These are phyloP conservation scores for Penicillium expansum DNA, from an alignment of 2,329 filamentous ascomycete genomes.

Conservation along the genomic window DNA sequence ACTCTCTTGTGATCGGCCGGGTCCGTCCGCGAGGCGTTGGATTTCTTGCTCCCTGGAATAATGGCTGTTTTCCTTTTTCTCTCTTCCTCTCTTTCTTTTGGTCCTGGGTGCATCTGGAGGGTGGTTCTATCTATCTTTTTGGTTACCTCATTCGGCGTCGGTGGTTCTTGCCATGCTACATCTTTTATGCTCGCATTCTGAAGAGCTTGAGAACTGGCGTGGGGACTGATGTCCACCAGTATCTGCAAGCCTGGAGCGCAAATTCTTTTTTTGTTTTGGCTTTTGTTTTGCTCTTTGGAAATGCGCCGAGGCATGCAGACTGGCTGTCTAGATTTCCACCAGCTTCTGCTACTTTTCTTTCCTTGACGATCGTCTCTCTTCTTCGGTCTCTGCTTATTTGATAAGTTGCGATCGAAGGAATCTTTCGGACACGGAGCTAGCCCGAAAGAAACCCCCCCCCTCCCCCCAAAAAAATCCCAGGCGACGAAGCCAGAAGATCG, in stretches of 20 bases:
- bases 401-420: not conserved
- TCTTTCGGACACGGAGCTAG: conserved; percentile 7
- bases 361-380: not conserved
- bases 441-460: conserved; percentile 10
- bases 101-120: conserved; percentile 30
- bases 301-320: not conserved
- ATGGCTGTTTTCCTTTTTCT: conserved; percentile 16
- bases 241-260: not conserved
- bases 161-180: conserved; percentile 11
- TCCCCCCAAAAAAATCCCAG: conserved; percentile 15
- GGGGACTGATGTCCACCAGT: not conserved
- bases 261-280: not conserved
- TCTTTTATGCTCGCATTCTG: conserved; percentile 1
- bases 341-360: not conserved
- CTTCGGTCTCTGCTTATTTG: not conserved
- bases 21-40: conserved; percentile 13
- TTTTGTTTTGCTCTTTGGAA: not conserved
- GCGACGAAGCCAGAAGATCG: conserved; percentile 29
- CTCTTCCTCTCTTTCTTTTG: conserved; percentile 16
- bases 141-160: conserved; percentile 27
- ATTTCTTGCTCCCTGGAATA: conserved; percentile 1
- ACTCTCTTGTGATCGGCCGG: conserved; percentile 36
- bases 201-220: not conserved
- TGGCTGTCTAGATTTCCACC: not conserved
- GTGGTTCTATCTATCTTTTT: conserved; percentile 28